phyloP scores from a whole-genome alignment of 352 stramenopile species.

The Globisporangium megalacanthum region DNA sequence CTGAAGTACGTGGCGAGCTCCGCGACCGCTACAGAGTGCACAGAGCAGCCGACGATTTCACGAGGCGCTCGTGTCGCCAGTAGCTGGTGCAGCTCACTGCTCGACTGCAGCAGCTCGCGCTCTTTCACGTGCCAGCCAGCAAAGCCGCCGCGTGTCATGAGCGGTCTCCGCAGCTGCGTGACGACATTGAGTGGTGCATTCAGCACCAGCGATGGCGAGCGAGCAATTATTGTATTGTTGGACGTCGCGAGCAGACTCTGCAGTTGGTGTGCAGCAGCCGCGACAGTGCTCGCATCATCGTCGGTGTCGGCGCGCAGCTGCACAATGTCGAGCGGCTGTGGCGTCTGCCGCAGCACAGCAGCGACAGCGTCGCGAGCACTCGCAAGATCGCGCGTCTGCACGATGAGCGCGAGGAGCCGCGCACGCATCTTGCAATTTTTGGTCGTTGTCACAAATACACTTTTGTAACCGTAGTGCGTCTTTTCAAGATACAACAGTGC shows the following conservation, averaged over 20 bases:
- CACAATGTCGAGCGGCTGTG: slow-evolving; percentile 18
- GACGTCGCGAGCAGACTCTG: not conserved
- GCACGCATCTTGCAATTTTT: not conserved
- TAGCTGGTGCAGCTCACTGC: not conserved
- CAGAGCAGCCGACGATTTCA: slow-evolving; percentile 29
- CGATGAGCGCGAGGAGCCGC: slow-evolving; percentile 19
- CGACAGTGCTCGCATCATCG: not conserved
- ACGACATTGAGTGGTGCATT: slow-evolving; percentile 9
- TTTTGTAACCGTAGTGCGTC: too few relatives aligned
- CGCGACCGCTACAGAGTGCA: slow-evolving; percentile 28
- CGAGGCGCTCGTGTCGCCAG: not conserved
- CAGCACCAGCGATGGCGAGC: slow-evolving; percentile 7
- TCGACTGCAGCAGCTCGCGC: slow-evolving; percentile 11
- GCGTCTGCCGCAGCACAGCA: not conserved
- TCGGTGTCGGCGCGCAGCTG: slow-evolving; percentile 17
- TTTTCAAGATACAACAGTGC: not conserved
- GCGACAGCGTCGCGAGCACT: not conserved
- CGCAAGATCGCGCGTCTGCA: slow-evolving; percentile 20
- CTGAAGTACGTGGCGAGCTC: slow-evolving; percentile 16
- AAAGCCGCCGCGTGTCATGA: not conserved
- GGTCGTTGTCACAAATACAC: too few relatives aligned
- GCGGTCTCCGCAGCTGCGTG: not conserved
- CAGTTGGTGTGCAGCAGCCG: not conserved
- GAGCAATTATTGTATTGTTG: not conserved
- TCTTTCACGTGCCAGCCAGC: slow-evolving; percentile 25